Base-by-base conservation (phyloP, 306 rosid species). In the Luffa acutangula region DNA sequence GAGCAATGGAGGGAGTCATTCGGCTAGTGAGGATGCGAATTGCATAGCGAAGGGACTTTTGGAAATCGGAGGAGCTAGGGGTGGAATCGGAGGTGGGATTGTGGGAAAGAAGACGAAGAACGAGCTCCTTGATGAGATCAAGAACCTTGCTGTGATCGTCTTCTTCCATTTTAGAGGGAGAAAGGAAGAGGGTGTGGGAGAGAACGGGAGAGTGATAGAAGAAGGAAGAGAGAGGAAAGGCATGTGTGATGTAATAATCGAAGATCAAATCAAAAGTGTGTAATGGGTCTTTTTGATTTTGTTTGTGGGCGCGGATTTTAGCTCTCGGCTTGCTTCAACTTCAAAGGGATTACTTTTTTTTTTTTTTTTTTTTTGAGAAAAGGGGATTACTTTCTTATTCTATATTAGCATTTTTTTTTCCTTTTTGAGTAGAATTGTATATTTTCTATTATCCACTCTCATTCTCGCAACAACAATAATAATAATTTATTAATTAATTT, bases 81-180 rank as follows among this genome's bases (percentile, higher is more conserved):
- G 75, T 85, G 39, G 80, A 83, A 78, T 85, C 79, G 64, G 89
- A 77, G 57, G 79, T 58, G 85, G 85, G 64, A 46, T 83, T 89
- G 62, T 79, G 90, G 13, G 92, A 87, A 34, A 91, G 88, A 2
- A 95, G 65, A 3, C 97, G 97, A 10, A 87, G 85, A 42, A 96
- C 94, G 7, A 96, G 87, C 76, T 93, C 98, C 57, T 82, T 90
- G 33, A 93, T 85, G 84, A 96, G 99, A 93, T 96, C 97, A 78
- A 90, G 80, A 13, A 88, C 89, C 79, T 96, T 96, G 34, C 88
- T 97, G 72, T 84, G 90, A 45, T 93, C 97, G 67, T 91, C 97
- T 81, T 94, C 98, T 66, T 95, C 94, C 97, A 96, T 96, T 62
- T 12, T 66, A 13, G 34, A 54, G 39, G 58, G 51, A 7, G 69